Evolutionary conservation across 225 moss, liverwort and hornwort species (phyloP).

Genomic region (Marchantia paleacea): DNA sequence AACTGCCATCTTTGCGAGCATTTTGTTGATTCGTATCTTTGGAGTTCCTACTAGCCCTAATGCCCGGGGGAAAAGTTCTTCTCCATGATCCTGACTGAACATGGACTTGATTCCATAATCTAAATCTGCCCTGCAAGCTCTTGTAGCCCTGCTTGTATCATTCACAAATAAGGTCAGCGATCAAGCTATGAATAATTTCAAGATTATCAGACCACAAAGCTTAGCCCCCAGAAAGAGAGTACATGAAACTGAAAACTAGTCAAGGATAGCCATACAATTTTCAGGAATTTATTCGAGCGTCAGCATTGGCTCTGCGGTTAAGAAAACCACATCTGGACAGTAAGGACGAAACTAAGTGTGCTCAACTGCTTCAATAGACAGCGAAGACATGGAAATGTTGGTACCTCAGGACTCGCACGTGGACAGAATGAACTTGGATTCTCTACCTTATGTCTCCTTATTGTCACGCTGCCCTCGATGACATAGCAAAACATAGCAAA

Average conservation of each 20-base stretch:
- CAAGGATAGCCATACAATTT: too few species aligned
- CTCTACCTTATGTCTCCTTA: background rate
- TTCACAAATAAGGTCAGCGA: background rate
- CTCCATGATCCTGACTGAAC: constrained; percentile 12
- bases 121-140: constrained; percentile 10
- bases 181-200: background rate
- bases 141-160: constrained; percentile 14
- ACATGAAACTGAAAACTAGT: background rate
- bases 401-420: constrained; percentile 9
- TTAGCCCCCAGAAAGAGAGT: background rate
- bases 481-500: background rate
- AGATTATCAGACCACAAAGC: background rate
- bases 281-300: too few species aligned
- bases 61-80: constrained; percentile 9
- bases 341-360: background rate
- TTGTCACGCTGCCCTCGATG: background rate
- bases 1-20: constrained; percentile 22
- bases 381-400: background rate
- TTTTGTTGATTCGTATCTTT: constrained; percentile 9
- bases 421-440: constrained; percentile 14
- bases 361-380: background rate
- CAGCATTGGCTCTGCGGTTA: too few species aligned
- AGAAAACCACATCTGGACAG: background rate
- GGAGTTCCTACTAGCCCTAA: constrained; percentile 20
- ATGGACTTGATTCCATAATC: background rate